A percentile compares a stretch with the other conserved stretches of the same genome.
Evolutionary conservation across 495 filamentous ascomycete species (phyloP).

Genomic region (Lophiostoma macrostomum): DNA sequence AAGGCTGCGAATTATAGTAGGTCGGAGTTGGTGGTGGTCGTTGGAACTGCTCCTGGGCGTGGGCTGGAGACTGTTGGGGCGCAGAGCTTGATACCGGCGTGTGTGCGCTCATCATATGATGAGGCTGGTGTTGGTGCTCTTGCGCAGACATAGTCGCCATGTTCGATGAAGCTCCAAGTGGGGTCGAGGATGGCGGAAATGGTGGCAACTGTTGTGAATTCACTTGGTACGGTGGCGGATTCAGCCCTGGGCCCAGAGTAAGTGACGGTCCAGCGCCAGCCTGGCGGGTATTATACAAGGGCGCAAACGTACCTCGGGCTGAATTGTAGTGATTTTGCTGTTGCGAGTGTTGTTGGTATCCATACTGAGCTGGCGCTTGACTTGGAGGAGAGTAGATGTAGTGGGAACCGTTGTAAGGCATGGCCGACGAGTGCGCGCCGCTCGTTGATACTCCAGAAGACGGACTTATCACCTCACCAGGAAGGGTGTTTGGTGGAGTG

Average conservation of each 20-base stretch:
- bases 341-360: slow-evolving; percentile 21
- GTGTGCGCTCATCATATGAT: slow-evolving; percentile 45
- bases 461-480: slow-evolving; percentile 62
- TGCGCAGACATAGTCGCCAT: slow-evolving; percentile 40
- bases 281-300: slow-evolving; percentile 44
- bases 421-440: slow-evolving; percentile 52
- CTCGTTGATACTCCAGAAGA: slow-evolving; percentile 56
- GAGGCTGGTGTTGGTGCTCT: slow-evolving; percentile 41
- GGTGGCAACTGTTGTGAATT: slow-evolving; percentile 52
- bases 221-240: slow-evolving; percentile 59
- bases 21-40: slow-evolving; percentile 58
- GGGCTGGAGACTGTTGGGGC: slow-evolving; percentile 59
- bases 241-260: slow-evolving; percentile 47
- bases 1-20: slow-evolving; percentile 59
- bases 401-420: slow-evolving; percentile 45
- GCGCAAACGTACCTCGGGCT: slow-evolving; percentile 55
- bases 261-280: slow-evolving; percentile 53
- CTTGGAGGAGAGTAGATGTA: slow-evolving; percentile 33
- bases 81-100: slow-evolving; percentile 51
- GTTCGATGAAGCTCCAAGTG: slow-evolving; percentile 46
- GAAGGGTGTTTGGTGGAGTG: slow-evolving; percentile 60
- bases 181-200: slow-evolving; percentile 54
- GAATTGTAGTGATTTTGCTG: slow-evolving; percentile 48
- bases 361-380: slow-evolving; percentile 20
- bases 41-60: slow-evolving; percentile 61